Conservation (phyloP, 208 protist species). For the Trichomonas vaginalis region DNA sequence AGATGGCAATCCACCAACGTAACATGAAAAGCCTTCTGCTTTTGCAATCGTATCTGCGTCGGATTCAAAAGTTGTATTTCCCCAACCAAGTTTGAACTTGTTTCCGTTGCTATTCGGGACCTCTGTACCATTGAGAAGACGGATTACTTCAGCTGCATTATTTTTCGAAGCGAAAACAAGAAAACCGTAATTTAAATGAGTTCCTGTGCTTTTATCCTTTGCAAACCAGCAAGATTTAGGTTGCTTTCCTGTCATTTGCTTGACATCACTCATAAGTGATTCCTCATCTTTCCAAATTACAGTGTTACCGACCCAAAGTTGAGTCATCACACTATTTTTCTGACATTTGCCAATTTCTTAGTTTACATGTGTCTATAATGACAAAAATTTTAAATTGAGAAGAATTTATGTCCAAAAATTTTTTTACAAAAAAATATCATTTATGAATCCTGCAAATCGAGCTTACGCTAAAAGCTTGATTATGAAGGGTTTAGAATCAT, state of each 20-base stretch:
- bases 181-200: neutral
- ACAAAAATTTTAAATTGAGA: too few species aligned
- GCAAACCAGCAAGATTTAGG: neutral
- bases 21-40: neutral
- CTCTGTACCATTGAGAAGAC: neutral
- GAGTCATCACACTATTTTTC: neutral
- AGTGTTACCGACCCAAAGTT: neutral
- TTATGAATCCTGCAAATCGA: neutral
- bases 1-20: neutral
- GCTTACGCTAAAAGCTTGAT: neutral
- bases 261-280: neutral
- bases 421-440: too few species aligned
- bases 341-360: too few species aligned
- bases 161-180: neutral
- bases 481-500: neutral
- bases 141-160: neutral
- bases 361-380: too few species aligned
- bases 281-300: conserved; percentile 10
- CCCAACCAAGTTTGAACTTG: neutral
- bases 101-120: neutral
- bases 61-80: neutral
- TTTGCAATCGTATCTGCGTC: neutral
- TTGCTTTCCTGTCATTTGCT: neutral
- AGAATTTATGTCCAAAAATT: too few species aligned
- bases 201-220: neutral